Conservation (phyloP, 495 filamentous ascomycete genomes). For the Chaetomium tenue region DNA sequence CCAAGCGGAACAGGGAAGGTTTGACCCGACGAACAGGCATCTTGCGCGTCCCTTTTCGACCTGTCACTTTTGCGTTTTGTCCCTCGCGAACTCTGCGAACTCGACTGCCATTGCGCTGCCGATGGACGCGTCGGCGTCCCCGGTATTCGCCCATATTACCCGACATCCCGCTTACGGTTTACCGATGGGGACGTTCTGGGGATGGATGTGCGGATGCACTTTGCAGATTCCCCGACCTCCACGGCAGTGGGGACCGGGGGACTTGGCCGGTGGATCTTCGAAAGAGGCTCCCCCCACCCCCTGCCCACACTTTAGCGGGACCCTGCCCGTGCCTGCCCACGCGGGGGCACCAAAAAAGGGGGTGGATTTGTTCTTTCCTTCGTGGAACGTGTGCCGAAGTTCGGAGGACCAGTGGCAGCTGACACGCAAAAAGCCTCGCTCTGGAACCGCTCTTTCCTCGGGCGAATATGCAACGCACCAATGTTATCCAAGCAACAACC, state of each 20-base stretch:
- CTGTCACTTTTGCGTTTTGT: background rate
- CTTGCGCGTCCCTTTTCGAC: background rate
- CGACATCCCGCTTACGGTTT: background rate
- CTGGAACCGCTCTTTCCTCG: background rate
- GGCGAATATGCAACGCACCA: slow-evolving; percentile 1
- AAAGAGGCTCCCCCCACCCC: background rate
- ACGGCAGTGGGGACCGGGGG: background rate
- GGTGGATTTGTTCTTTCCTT: background rate
- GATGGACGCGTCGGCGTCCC: background rate
- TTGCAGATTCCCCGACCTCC: slow-evolving; percentile 13
- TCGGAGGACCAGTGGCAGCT: slow-evolving; percentile 13
- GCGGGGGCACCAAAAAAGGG: slow-evolving; percentile 4
- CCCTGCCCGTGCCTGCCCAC: background rate
- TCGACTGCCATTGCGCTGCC: background rate
- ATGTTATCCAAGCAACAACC: background rate
- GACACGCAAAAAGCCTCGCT: background rate
- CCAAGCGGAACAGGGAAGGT: background rate
- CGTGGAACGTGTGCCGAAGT: background rate
- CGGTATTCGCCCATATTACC: slow-evolving; percentile 4
- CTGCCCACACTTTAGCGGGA: slow-evolving; percentile 1
- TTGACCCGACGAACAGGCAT: slow-evolving; percentile 11
- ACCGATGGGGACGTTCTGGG: background rate
- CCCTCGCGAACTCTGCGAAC: background rate
- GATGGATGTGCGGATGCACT: slow-evolving; percentile 16
- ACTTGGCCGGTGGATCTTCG: background rate